phyloP scores from a whole-genome alignment of 164 flowering plant genomes.

The Magnolia kwangsiensis region DNA sequence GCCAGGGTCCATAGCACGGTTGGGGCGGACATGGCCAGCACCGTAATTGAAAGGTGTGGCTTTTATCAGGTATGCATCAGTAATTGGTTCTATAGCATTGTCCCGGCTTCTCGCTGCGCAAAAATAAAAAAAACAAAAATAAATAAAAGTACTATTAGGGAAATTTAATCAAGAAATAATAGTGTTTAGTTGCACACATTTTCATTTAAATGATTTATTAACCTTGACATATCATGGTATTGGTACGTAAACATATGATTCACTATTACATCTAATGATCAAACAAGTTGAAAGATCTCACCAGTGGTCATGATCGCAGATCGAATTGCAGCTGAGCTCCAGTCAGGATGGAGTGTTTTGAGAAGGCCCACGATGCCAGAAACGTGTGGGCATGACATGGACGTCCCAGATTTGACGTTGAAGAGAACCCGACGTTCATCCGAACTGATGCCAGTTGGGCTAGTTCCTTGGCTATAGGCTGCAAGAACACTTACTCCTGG shows the following conservation, averaged over 20 bases:
- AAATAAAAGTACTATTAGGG: background rate
- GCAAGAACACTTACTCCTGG: constrained; percentile 78
- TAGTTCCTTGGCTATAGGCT: constrained; percentile 50
- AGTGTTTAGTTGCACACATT: too few species aligned
- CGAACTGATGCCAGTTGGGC: constrained; percentile 46
- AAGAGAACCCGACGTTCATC: constrained; percentile 46
- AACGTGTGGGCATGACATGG: constrained; percentile 90
- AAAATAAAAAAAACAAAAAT: background rate
- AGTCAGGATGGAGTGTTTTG: constrained; percentile 58
- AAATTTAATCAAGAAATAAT: background rate
- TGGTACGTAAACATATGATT: too few species aligned
- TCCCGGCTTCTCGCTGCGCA: constrained; percentile 44
- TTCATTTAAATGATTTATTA: too few species aligned
- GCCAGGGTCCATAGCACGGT: constrained; percentile 60
- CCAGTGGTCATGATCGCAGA: constrained; percentile 86
- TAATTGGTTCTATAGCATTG: constrained; percentile 35
- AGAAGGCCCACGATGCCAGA: constrained; percentile 74
- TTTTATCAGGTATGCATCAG: constrained; percentile 10
- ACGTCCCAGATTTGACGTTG: constrained; percentile 65
- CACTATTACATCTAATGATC: background rate
- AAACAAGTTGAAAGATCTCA: constrained; percentile 6
- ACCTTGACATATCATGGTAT: too few species aligned
- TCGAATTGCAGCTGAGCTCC: constrained; percentile 79
- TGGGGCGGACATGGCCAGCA: constrained; percentile 56
- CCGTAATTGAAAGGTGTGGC: constrained; percentile 60